Evolutionary conservation across 176 grass and related monocot species (phyloP).

Genomic region (Avena insularis): DNA sequence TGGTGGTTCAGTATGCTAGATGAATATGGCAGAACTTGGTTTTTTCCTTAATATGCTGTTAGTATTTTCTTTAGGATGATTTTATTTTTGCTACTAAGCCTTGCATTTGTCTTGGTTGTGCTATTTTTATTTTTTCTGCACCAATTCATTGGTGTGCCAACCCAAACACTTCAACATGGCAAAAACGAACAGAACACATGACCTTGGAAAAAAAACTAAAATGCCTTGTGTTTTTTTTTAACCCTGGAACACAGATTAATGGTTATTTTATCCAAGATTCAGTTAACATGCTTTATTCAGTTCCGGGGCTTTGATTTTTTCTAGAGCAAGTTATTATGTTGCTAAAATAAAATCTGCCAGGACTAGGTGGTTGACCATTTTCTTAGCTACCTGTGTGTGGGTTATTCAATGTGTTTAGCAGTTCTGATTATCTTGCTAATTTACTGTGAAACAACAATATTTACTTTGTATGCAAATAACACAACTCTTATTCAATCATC

Average conservation of each 20-base stretch:
- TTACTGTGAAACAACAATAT: neutral
- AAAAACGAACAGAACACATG: neutral
- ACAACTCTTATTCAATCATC: conserved; percentile 16
- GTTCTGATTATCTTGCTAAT: neutral
- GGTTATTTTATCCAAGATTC: neutral
- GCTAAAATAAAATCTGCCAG: neutral
- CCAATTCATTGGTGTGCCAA: neutral
- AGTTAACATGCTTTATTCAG: conserved; percentile 15
- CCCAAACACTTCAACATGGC: neutral
- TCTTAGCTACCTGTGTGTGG: neutral
- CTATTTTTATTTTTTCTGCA: neutral
- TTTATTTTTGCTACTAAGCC: neutral
- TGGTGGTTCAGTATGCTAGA: conserved; percentile 23
- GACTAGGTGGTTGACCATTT: too few relatives aligned
- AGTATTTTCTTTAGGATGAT: neutral
- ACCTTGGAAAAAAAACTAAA: neutral
- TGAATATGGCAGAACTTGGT: neutral
- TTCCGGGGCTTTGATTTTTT: neutral
- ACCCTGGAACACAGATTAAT: neutral
- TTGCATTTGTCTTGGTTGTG: neutral
- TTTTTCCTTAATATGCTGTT: neutral
- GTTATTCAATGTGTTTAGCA: neutral
- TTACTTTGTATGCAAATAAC: conserved; percentile 11
- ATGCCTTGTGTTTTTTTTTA: neutral
- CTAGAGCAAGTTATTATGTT: neutral